Percentiles rank a stretch among this genome's conserved stretches.
These are phyloP conservation scores for Chlorella sorokiniana DNA, from an alignment of 139 green algal species.

Conservation along the genomic window DNA sequence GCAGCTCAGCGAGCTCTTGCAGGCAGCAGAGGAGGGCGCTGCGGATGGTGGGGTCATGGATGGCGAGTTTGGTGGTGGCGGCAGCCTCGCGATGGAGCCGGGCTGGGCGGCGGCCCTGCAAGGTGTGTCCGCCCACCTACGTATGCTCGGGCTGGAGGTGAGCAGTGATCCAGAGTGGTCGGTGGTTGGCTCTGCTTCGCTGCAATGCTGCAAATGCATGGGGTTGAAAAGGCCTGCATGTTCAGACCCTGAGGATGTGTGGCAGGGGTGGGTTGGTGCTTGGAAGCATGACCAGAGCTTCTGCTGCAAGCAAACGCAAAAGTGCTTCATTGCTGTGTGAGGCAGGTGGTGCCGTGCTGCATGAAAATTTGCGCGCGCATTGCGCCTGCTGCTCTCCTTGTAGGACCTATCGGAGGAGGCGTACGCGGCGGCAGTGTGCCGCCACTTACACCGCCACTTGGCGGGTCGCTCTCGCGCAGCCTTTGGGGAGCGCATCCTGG, in stretches of 20 bases:
- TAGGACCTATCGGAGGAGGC: conserved; percentile 59
- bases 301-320: no score
- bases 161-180: not conserved
- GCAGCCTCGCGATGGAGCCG: not conserved
- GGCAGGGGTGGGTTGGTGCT: no score
- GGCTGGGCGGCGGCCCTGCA: conserved; percentile 27
- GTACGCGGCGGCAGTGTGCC: conserved; percentile 52
- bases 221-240: not conserved
- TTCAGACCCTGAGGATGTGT: not conserved
- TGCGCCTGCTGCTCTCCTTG: not conserved
- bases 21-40: not conserved
- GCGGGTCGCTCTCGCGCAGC: conserved; percentile 6
- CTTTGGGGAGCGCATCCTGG: conserved; percentile 52
- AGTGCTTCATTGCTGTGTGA: no score
- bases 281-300: no score
- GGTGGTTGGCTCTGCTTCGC: not conserved
- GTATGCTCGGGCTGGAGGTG: conserved; percentile 38
- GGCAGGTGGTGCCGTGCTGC: not conserved
- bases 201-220: not conserved
- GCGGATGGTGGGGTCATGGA: not conserved
- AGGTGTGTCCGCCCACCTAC: conserved; percentile 29
- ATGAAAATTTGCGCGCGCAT: not conserved
- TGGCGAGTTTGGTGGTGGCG: conserved; percentile 6
- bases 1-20: not conserved
- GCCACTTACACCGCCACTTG: conserved; percentile 43